Evolutionary conservation across 2,329 filamentous ascomycete species (phyloP).

Genomic region (Botrytis aclada): DNA sequence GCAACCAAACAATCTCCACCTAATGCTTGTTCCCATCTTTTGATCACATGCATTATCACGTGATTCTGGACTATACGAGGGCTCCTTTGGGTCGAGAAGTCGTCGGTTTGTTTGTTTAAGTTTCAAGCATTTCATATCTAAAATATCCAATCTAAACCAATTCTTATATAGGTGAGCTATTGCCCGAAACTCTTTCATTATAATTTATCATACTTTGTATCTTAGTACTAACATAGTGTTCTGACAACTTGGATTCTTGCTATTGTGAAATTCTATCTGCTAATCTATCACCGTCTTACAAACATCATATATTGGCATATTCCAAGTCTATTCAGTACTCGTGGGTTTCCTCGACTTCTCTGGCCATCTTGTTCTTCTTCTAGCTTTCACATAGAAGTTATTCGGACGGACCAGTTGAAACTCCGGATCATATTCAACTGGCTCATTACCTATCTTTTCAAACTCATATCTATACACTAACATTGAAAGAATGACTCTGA

Average conservation of each 20-base stretch:
- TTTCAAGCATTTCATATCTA: no score
- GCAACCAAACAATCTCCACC: not conserved
- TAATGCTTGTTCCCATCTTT: not conserved
- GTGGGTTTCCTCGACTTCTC: constrained; percentile 18
- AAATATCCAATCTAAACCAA: no score
- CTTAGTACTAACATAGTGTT: not conserved
- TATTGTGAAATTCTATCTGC: not conserved
- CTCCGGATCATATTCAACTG: constrained; percentile 42
- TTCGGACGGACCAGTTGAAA: constrained; percentile 43
- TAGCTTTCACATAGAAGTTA: constrained; percentile 38
- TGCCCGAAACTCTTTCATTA: not conserved
- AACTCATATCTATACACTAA: constrained; percentile 42
- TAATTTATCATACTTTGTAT: not conserved
- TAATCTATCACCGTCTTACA: not conserved
- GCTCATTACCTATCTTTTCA: constrained; percentile 35
- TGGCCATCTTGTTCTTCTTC: constrained; percentile 28
- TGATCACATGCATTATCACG: not conserved
- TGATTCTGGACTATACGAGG: not conserved
- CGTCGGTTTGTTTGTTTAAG: no score
- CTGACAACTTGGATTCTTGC: not conserved
- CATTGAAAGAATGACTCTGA: constrained; percentile 41
- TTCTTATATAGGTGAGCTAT: not conserved
- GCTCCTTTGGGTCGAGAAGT: no score
- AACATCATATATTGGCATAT: not conserved
- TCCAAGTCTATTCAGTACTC: not conserved